Evolutionary conservation across 2,329 filamentous ascomycete species (phyloP), one percentile per base, ranked within the genome.

Genomic region (Berkeleyomyces rouxiae): DNA sequence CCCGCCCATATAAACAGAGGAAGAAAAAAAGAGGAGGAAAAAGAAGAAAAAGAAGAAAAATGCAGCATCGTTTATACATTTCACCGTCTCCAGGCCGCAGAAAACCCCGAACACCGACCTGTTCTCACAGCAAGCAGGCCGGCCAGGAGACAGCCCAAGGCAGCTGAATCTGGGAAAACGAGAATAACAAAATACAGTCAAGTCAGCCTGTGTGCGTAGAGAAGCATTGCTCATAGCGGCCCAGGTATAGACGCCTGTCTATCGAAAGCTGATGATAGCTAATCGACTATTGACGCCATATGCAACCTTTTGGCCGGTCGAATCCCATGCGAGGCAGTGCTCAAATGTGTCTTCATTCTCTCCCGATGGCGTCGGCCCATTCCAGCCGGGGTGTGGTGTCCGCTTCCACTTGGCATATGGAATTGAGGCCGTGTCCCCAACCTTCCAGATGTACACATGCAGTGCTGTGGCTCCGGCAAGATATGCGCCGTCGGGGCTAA

Each of bases 361-460:
- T 5, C 76, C 74, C 55, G 75, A 75, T 13, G 59, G 31, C 67
- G 77, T 80, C 23, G 82, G 82, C 64, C 79, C 84, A 40, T 80
- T 73, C 80, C 81, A 84, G 3, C 80, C 82, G 0, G 76, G 73
- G 66, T 84, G 80, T 7, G 77, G 73, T 36, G 75, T 73, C 65
- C 80, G 73, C 64, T 75, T 79, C 82, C 83, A 86, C 68, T 76
- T 81, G 13, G 83, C 83, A 55, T 80, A 76, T 3, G 83, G 83
- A 55, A 83, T 75, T 11, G 63, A 64, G 36, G 75, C 73, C 55
- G 79, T 75, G 61, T 82, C 82, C 65, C 79, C 81, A 10, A 84
- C 78, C 68, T 84, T 85, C 82, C 83, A 86, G 55, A 86, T 83
- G 46, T 84, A 71, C 11, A 85, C 80, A 63, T 76, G 77, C 42